Evolutionary conservation across 1,139 yeast species (phyloP).

Genomic region (Candida anutae): DNA sequence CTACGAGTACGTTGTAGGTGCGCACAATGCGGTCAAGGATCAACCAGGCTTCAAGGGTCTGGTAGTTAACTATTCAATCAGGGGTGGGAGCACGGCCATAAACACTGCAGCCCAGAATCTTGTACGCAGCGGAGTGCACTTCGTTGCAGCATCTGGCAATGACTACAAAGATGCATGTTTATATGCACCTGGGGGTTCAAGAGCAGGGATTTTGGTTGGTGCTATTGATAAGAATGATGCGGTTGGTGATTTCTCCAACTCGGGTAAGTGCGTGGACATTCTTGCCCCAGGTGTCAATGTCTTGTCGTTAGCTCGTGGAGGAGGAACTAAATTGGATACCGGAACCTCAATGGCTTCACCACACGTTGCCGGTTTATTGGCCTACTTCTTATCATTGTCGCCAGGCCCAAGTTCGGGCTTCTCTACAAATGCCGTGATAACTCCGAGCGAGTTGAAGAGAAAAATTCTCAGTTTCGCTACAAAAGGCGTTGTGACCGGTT

Average conservation of each 20-base stretch:
- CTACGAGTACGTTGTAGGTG: slow-evolving; percentile 32
- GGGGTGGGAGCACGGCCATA: slow-evolving; percentile 40
- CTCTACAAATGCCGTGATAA: slow-evolving; percentile 12
- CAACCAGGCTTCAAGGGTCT: slow-evolving; percentile 38
- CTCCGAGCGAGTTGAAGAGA: slow-evolving; percentile 28
- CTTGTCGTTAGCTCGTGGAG: slow-evolving; percentile 32
- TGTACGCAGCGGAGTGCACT: slow-evolving; percentile 31
- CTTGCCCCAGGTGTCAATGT: slow-evolving; percentile 40
- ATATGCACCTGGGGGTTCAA: slow-evolving; percentile 37
- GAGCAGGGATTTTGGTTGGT: slow-evolving; percentile 37
- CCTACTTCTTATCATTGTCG: slow-evolving; percentile 34
- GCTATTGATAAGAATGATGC: slow-evolving; percentile 31
- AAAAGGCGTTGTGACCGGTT: slow-evolving; percentile 20
- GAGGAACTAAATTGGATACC: slow-evolving; percentile 26
- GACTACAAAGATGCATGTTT: slow-evolving; percentile 37
- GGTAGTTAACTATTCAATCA: slow-evolving; percentile 37
- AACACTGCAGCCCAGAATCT: slow-evolving; percentile 41
- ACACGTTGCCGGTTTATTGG: slow-evolving; percentile 34
- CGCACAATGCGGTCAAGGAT: slow-evolving; percentile 23
- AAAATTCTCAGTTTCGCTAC: slow-evolving; percentile 33
- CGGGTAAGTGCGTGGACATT: slow-evolving; percentile 38
- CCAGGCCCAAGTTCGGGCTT: slow-evolving; percentile 32
- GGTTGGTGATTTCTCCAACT: slow-evolving; percentile 36
- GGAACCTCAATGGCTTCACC: slow-evolving; percentile 44
- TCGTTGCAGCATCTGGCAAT: slow-evolving; percentile 42